Percentiles rank a stretch among this genome's conserved stretches.
Evolutionary conservation across 371 early-diverging fungal species (phyloP).

Genomic region (Mucor ambiguus): DNA sequence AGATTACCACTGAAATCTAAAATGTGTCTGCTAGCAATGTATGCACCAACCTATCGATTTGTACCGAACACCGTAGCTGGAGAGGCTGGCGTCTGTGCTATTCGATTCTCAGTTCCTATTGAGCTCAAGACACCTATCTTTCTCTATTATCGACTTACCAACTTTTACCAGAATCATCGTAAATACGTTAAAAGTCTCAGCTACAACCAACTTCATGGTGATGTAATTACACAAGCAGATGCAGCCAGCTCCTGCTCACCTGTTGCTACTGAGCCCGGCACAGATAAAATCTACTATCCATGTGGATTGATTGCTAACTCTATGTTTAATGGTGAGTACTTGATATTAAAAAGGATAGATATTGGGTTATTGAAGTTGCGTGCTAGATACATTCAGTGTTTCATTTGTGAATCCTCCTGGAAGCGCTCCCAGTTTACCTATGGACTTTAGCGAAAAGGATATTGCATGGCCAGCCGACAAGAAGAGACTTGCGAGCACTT

Average conservation of each 20-base stretch:
- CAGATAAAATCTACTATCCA: conserved; percentile 74
- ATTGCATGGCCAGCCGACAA: conserved; percentile 87
- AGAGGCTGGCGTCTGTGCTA: conserved; percentile 55
- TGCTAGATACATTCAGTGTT: conserved; percentile 52
- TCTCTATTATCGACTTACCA: conserved; percentile 85
- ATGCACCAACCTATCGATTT: conserved; percentile 37
- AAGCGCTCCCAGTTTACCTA: conserved; percentile 26
- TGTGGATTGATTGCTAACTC: conserved; percentile 95
- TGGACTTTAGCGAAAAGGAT: conserved; percentile 55
- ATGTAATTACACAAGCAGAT: conserved; percentile 35
- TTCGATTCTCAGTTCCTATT: conserved; percentile 65
- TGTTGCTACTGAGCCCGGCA: conserved; percentile 33
- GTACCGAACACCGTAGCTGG: conserved; percentile 30
- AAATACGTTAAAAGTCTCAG: conserved; percentile 87
- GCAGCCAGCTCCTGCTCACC: conserved; percentile 40
- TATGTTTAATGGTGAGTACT: conserved; percentile 77
- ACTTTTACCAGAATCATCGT: conserved; percentile 95
- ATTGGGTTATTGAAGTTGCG: not conserved
- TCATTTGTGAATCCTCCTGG: conserved; percentile 51
- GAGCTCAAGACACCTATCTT: conserved; percentile 70
- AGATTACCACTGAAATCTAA: not conserved
- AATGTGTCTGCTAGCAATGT: conserved; percentile 20
- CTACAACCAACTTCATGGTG: conserved; percentile 77
- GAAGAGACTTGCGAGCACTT: conserved; percentile 57
- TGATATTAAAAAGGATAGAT: not conserved